Evolutionary conservation across 2,329 filamentous ascomycete genomes (phyloP), one percentile per base, ranked within the genome.

Genomic region (Plenodomus biglobosus): DNA sequence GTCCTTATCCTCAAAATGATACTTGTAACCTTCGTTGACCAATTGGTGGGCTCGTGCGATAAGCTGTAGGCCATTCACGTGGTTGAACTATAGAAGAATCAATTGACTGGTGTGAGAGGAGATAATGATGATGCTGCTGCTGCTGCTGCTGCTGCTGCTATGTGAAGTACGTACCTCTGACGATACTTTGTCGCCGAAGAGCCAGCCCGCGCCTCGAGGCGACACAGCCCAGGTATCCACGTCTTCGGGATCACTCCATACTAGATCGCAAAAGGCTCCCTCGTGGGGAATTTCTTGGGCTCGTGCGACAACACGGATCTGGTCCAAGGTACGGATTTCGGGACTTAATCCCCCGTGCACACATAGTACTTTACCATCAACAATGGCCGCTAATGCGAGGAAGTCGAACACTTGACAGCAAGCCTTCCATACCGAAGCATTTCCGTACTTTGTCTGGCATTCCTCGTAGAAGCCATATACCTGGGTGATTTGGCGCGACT

Each of bases 391-490:
- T 61, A 99, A 84, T 59, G 94, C 92, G 34, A 99, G 88, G 78
- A 94, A 99, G 78, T 99, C 94, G 77, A 99, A 99, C 45, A 99
- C 86, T 74, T 99, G 92, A 70, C 92, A 96, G 73, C 96, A 99
- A 73, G 90, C 96, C 80, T 96, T 96, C 94, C 94, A 99, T 56
- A 99, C 94, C 64, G 96, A 97, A 55, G 94, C 92, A 70, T 96
- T 97, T 73, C 94, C 94, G 73, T 99, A 99, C 79, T 99, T 99
- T 72, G 92, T 89, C 65, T 97, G 84, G 73, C 94, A 99, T 75
- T 99, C 94, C 73, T 97, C 94, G 79, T 99, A 99, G 79, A 99
- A 99, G 55, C 94, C 94, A 73, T 99, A 99, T 50, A 99, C 94
- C 75, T 97, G 92, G 38, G 94, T 99, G 74, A 99, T 99, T 77